These are phyloP conservation scores for Calvatia gigantea DNA, from an alignment of 768 basidiomycete genomes.

Conservation along the genomic window DNA sequence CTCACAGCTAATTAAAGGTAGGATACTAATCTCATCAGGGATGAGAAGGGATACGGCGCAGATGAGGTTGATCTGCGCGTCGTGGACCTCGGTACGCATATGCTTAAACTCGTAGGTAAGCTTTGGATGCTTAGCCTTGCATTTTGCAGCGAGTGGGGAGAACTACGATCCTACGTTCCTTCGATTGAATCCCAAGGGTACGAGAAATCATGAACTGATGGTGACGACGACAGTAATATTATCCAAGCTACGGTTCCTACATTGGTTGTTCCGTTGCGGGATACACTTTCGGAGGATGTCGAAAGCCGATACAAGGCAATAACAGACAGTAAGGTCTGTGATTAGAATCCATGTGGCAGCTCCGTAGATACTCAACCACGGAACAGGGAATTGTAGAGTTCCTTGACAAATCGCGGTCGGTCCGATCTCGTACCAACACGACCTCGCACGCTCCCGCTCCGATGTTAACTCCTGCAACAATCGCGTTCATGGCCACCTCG, in stretches of 20 bases:
- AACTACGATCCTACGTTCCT: slow-evolving; percentile 75
- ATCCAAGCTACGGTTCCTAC: slow-evolving; percentile 72
- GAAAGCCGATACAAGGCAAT: slow-evolving; percentile 82
- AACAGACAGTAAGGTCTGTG: slow-evolving; percentile 63
- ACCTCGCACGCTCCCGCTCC: slow-evolving; percentile 75
- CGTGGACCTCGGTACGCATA: slow-evolving; percentile 58
- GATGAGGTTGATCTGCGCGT: slow-evolving; percentile 71
- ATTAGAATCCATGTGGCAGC: neutral
- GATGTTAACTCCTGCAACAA: slow-evolving; percentile 73
- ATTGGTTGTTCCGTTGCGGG: slow-evolving; percentile 77
- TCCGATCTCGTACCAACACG: slow-evolving; percentile 63
- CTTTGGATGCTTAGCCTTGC: neutral
- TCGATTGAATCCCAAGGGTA: slow-evolving; percentile 76
- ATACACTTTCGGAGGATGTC: slow-evolving; percentile 63
- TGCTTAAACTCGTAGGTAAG: neutral
- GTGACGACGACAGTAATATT: neutral
- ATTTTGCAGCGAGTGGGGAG: slow-evolving; percentile 62
- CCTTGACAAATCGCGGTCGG: slow-evolving; percentile 78
- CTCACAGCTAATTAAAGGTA: neutral
- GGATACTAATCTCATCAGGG: slow-evolving; percentile 26
- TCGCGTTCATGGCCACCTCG: slow-evolving; percentile 58
- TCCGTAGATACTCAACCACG: neutral
- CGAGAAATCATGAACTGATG: slow-evolving; percentile 8
- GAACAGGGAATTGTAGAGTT: slow-evolving; percentile 73
- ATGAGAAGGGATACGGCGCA: slow-evolving; percentile 80